Conservation (phyloP, 2,329 filamentous ascomycete species). For the Sporothrix inflata region DNA sequence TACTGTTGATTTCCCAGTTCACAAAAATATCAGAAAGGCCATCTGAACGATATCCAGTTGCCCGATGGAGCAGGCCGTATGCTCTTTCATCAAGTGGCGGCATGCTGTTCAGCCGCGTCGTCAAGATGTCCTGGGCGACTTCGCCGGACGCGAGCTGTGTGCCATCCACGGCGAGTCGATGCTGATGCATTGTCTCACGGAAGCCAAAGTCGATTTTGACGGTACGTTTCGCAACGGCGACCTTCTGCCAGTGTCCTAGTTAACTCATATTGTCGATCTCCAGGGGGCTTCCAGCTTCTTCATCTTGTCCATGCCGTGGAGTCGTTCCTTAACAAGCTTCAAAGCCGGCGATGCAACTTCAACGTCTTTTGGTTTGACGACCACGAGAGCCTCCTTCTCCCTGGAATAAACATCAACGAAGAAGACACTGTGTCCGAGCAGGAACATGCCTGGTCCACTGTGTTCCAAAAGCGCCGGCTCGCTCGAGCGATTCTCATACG, state of each 20-base stretch:
- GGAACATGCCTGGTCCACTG: conserved; percentile 33
- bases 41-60: neutral
- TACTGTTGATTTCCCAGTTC: no score
- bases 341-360: conserved; percentile 69
- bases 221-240: conserved; percentile 40
- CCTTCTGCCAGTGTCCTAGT: no score
- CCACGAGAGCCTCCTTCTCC: conserved; percentile 48
- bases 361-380: conserved; percentile 70
- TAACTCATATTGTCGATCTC: neutral
- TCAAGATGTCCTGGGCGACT: conserved; percentile 75
- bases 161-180: conserved; percentile 74
- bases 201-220: conserved; percentile 65
- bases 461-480: conserved; percentile 59
- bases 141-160: conserved; percentile 73
- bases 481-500: conserved; percentile 65
- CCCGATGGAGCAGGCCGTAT: neutral
- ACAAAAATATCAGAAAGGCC: neutral
- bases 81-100: neutral
- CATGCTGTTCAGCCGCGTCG: conserved; percentile 17
- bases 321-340: conserved; percentile 62
- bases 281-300: conserved; percentile 69
- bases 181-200: conserved; percentile 65
- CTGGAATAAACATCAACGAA: no score
- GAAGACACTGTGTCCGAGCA: conserved; percentile 43
- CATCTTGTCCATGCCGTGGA: conserved; percentile 73